Percentiles rank a stretch among this genome's conserved stretches.
These are phyloP conservation scores for Bryoglossum gracile DNA, from an alignment of 495 filamentous ascomycete species.

Conservation along the genomic window DNA sequence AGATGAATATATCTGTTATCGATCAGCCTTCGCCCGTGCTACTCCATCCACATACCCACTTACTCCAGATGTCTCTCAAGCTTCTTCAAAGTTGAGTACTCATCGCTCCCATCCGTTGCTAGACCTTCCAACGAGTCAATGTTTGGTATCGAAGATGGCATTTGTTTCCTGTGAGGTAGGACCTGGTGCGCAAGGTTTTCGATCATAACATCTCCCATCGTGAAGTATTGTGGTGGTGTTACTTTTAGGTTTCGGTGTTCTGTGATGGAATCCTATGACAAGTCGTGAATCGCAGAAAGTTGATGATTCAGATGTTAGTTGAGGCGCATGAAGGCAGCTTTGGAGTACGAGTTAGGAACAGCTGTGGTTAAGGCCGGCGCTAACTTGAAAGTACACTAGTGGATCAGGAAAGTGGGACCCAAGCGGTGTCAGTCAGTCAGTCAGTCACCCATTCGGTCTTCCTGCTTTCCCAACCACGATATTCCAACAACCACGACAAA, in stretches of 20 bases:
- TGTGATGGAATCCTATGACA: constrained; percentile 1
- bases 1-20: constrained; percentile 78
- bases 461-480: constrained; percentile 1
- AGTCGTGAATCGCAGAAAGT: not conserved
- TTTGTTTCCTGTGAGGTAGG: constrained; percentile 68
- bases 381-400: not conserved
- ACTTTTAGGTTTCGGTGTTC: not conserved
- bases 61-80: constrained; percentile 93
- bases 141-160: constrained; percentile 79
- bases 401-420: not conserved
- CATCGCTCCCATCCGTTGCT: constrained; percentile 74
- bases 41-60: constrained; percentile 22
- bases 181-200: constrained; percentile 69
- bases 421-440: too few species aligned
- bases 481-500: not conserved
- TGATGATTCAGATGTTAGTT: constrained; percentile 6
- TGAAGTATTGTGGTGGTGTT: constrained; percentile 18
- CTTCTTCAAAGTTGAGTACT: constrained; percentile 92
- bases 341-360: constrained; percentile 9
- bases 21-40: constrained; percentile 3
- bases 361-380: not conserved
- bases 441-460: not conserved
- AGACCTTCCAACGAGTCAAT: constrained; percentile 82
- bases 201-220: constrained; percentile 77
- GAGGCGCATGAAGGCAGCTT: constrained; percentile 20